These are phyloP conservation scores for Tripidium arundinaceum DNA, from an alignment of 202 grass and related monocot genomes.

Conservation along the genomic window DNA sequence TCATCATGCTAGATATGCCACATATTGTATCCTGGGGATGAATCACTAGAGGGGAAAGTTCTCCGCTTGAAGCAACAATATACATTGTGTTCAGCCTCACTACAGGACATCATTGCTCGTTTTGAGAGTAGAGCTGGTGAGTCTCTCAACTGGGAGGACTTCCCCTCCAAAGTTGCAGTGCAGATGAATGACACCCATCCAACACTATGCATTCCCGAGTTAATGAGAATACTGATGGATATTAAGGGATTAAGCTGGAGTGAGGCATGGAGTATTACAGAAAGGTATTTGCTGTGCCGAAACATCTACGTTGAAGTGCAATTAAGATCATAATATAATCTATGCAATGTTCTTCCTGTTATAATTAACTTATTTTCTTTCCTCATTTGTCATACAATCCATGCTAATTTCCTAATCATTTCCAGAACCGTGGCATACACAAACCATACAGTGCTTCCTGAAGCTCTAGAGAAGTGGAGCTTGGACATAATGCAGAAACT, in stretches of 20 bases:
- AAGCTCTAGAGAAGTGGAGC: constrained; percentile 99
- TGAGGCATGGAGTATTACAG: constrained; percentile 82
- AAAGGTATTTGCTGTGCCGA: constrained; percentile 52
- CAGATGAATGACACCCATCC: constrained; percentile 99
- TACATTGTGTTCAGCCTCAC: constrained; percentile 94
- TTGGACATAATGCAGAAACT: constrained; percentile 98
- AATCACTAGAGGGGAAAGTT: constrained; percentile 81
- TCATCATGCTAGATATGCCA: constrained; percentile 76
- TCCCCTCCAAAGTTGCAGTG: constrained; percentile 94
- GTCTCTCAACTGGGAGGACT: constrained; percentile 82
- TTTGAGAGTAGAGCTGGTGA: constrained; percentile 81
- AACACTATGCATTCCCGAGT: constrained; percentile 95
- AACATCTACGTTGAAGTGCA: constrained; percentile 2
- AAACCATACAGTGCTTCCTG: constrained; percentile 97
- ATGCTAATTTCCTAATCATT: constrained; percentile 22
- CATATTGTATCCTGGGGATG: constrained; percentile 91
- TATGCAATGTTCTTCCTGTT: neutral
- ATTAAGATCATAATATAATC: constrained; percentile 13
- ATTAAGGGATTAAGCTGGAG: constrained; percentile 87
- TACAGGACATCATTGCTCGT: constrained; percentile 92
- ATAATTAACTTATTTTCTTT: constrained; percentile 1
- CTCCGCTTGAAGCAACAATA: constrained; percentile 97
- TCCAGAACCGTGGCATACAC: constrained; percentile 95
- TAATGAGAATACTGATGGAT: constrained; percentile 97
- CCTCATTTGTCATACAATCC: constrained; percentile 18